Conservation (phyloP, 2,329 filamentous ascomycete species). For the Anisogramma anomala region DNA sequence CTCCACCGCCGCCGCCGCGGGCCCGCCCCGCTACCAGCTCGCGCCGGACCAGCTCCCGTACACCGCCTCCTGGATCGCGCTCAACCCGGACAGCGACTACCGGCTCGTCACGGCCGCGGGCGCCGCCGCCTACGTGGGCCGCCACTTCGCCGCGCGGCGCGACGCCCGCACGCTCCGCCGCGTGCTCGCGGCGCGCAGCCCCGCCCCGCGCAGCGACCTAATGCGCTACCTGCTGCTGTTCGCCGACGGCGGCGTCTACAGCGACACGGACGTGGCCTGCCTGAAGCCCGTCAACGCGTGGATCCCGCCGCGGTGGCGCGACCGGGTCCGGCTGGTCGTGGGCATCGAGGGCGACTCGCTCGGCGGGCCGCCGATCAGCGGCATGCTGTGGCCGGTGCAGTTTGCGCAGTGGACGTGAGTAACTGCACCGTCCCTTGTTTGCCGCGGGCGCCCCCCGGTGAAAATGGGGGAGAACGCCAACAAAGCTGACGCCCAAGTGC, state of each 20-base stretch:
- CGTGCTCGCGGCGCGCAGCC: background rate
- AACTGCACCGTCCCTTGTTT: too few species aligned
- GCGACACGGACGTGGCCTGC: conserved; percentile 48
- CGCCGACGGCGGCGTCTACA: conserved; percentile 33
- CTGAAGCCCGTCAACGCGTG: conserved; percentile 34
- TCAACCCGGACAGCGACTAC: background rate
- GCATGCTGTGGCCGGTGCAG: background rate
- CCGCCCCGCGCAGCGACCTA: conserved; percentile 14
- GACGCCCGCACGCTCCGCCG: background rate
- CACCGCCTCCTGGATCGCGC: background rate
- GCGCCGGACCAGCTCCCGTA: conserved; percentile 11
- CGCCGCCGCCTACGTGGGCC: background rate
- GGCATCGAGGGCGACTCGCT: background rate
- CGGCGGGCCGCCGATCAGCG: background rate
- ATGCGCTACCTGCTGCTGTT: conserved; percentile 21
- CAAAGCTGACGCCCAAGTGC: too few species aligned
- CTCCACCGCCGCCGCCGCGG: background rate
- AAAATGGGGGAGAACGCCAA: too few species aligned
- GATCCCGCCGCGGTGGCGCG: conserved; percentile 15
- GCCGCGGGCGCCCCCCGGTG: too few species aligned
- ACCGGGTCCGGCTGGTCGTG: background rate
- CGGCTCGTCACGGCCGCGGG: background rate
- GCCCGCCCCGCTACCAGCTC: conserved; percentile 16
- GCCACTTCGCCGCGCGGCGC: background rate
- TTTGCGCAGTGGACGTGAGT: background rate